Base-by-base conservation (phyloP, 2,329 filamentous ascomycete species). In the Talaromyces sp. region DNA sequence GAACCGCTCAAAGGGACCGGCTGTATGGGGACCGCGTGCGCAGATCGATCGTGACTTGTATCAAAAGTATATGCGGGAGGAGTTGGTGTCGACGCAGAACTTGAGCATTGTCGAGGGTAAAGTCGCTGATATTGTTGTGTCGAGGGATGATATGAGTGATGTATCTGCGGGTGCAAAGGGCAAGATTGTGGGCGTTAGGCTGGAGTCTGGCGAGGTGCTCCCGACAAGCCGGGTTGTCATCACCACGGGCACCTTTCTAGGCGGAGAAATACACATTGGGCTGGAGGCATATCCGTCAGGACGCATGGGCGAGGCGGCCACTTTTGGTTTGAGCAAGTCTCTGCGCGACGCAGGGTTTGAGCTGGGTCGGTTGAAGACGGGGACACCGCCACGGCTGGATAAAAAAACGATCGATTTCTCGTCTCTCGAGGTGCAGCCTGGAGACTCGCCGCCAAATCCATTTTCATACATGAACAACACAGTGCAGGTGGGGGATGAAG, bases 231-330 rank as follows among this genome's bases (percentile, higher is more conserved):
- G 88, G 63, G 92, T 97, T 38, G 85, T 99, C 26, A 97, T 99
- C 66, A 97, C 94, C 0, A 99, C 94, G 0, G 94, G 94, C 0
- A 99, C 94, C 0, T 99, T 99, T 70, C 77, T 99, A 5, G 89
- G 93, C 11, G 94, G 92, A 19, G 94, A 99, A 75, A 99, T 99
- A 63, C 94, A 99, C 68, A 95, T 99, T 63, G 94, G 92, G 0
- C 78, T 97, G 8, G 84, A 96, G 57, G 84, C 83, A 3, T 96
- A 86, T 70, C 92, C 94, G 0, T 90, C 94, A 0, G 94, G 94
- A 1, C 86, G 94, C 9, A 92, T 99, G 80, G 94, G 93, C 11
- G 94, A 99, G 77, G 90, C 90, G 24, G 92, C 94, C 0, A 97
- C 94, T 0, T 91, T 91, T 69, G 93, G 93, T 0, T 78, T 99